Percentiles rank a stretch among this genome's conserved stretches.
These are phyloP conservation scores for Phytophthora megakarya DNA, from an alignment of 352 stramenopile genomes.

Conservation along the genomic window DNA sequence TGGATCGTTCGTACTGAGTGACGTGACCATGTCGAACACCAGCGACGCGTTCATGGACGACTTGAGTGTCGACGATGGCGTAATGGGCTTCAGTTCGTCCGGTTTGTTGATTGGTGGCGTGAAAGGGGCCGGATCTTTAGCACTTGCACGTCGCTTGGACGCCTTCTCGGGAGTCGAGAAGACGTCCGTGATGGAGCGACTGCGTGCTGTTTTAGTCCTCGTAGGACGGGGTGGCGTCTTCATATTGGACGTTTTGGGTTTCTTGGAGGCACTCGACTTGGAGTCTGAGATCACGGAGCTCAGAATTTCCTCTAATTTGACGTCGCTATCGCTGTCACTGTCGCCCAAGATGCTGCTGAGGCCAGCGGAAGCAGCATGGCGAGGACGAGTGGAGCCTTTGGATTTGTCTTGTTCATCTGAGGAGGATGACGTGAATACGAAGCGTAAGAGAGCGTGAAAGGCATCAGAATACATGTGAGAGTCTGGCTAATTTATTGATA, in stretches of 20 bases:
- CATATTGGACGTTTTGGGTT: background rate
- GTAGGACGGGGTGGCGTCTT: conserved; percentile 14
- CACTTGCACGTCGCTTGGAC: conserved; percentile 42
- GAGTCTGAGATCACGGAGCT: conserved; percentile 9
- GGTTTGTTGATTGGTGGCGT: conserved; percentile 23
- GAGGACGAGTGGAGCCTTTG: conserved; percentile 4
- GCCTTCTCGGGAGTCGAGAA: conserved; percentile 30
- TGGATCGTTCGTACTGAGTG: conserved; percentile 83
- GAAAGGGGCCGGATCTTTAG: conserved; percentile 3
- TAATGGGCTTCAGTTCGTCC: conserved; percentile 58
- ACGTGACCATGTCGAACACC: conserved; percentile 84
- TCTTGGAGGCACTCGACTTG: conserved; percentile 16
- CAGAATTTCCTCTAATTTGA: conserved; percentile 39
- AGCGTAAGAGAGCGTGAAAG: background rate
- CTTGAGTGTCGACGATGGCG: conserved; percentile 57
- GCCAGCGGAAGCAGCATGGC: conserved; percentile 8
- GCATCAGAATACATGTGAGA: conserved; percentile 4
- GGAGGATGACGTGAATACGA: background rate
- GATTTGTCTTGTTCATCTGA: conserved; percentile 33
- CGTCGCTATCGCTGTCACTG: conserved; percentile 39
- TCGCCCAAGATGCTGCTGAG: conserved; percentile 34
- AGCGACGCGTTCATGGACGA: conserved; percentile 85
- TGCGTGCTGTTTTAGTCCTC: conserved; percentile 17
- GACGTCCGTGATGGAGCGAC: conserved; percentile 24
- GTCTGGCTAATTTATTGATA: background rate